Evolutionary conservation across 805 yeast genomes (phyloP).

Genomic region (Kluyveromyces nonfermentans): DNA sequence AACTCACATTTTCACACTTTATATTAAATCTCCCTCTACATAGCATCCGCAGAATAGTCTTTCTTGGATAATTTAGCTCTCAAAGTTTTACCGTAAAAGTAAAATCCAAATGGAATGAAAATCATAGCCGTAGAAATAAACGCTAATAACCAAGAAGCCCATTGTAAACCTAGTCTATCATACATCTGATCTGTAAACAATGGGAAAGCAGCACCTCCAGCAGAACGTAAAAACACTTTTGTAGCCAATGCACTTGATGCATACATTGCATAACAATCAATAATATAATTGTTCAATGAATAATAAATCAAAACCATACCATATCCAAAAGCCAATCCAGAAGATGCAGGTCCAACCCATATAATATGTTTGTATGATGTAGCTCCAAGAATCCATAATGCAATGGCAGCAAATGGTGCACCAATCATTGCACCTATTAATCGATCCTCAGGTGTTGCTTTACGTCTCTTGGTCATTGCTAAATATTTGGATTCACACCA

Average conservation of each 20-base stretch:
- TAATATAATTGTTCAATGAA: slow-evolving; percentile 72
- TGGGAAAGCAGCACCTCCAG: slow-evolving; percentile 85
- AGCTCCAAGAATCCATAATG: slow-evolving; percentile 73
- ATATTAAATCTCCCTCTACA: slow-evolving; percentile 12
- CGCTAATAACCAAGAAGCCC: slow-evolving; percentile 77
- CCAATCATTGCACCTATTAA: slow-evolving; percentile 75
- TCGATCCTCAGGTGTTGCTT: slow-evolving; percentile 72
- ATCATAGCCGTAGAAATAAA: slow-evolving; percentile 73
- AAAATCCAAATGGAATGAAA: slow-evolving; percentile 60
- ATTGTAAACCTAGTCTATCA: slow-evolving; percentile 58
- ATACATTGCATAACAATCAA: slow-evolving; percentile 77
- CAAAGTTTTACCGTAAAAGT: slow-evolving; percentile 52
- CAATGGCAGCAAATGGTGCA: slow-evolving; percentile 72
- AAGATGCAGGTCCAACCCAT: slow-evolving; percentile 73
- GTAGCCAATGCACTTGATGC: slow-evolving; percentile 79
- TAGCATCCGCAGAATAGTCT: slow-evolving; percentile 40
- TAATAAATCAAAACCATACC: slow-evolving; percentile 72
- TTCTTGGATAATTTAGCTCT: slow-evolving; percentile 60
- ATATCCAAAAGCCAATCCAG: slow-evolving; percentile 74
- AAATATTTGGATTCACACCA: slow-evolving; percentile 55
- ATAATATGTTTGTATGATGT: slow-evolving; percentile 60
- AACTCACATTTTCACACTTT: too few relatives aligned
- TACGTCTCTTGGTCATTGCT: slow-evolving; percentile 41
- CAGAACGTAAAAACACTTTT: slow-evolving; percentile 68
- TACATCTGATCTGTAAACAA: slow-evolving; percentile 77